Evolutionary conservation across 371 early-diverging fungal species (phyloP), one percentile per base, ranked within the genome.

Genomic region (Apophysomyces trapeziformis): DNA sequence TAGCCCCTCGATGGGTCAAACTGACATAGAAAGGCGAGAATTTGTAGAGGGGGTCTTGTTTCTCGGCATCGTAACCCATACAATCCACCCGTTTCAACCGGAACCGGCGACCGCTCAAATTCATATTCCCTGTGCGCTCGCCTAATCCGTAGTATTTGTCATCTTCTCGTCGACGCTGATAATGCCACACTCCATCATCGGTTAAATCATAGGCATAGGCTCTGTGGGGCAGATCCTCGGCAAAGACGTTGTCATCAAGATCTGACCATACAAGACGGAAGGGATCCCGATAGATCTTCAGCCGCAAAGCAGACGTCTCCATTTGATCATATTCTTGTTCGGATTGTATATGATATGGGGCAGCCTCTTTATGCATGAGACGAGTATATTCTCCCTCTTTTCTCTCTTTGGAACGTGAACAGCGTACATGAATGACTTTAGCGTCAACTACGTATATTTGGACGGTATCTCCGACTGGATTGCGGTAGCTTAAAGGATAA

Each of bases 1-100:
- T 26, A 26, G 32, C 59, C 7, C 81, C 71, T 5, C 46, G 45
- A 4, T 62, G 60, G 32, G 82, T 78, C 7, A 87, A 60, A 1
- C 71, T 75, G 54, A 86, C 66, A 60, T 81, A 80, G 60, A 85
- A 85, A 0, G 88, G 88, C 16, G 77, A 74, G 62, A 81, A 82
- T 65, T 89, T 89, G 73, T 87, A 89, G 4, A 87, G 69, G 5
- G 89, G 87, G 65, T 87, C 88, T n/a, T 81, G 76, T 8, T 59
- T 63, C 45, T 79, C 75, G 5, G 88, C 76, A 63, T 86, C 79
- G 63, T 87, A 87, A 1, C 88, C 89, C 75, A 87, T 75, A 46
- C 83, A 75, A 65, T 89, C 89, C 59, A 83, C 45, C 32, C 79
- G 63, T 47, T 83, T 84, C 5, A 89, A 64, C 21, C 83, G 47